Evolutionary conservation across 495 filamentous ascomycete genomes (phyloP).

Genomic region (Xylaria flabelliformis): DNA sequence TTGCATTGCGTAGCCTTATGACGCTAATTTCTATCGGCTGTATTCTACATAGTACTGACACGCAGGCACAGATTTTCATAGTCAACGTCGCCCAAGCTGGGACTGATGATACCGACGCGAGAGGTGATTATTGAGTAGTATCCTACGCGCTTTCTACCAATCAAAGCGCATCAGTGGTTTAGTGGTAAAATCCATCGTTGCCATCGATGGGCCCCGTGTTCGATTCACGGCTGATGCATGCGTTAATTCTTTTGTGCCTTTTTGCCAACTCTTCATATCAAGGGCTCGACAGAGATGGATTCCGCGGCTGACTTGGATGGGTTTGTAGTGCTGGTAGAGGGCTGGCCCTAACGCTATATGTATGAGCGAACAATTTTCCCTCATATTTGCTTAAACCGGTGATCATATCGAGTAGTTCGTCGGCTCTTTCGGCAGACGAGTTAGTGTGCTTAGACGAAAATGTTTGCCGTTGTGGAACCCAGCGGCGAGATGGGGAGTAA

Average conservation of each 20-base stretch:
- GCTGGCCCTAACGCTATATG: neutral
- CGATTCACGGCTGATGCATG: slow-evolving; percentile 57
- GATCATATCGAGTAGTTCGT: neutral
- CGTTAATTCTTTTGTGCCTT: slow-evolving; percentile 13
- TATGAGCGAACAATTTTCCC: neutral
- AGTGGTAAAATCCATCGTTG: slow-evolving; percentile 62
- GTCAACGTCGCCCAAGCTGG: neutral
- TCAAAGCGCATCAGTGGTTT: slow-evolving; percentile 49
- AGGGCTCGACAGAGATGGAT: neutral
- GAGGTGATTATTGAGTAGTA: too few species aligned
- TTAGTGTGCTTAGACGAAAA: neutral
- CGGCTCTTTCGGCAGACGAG: neutral
- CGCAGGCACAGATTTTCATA: neutral
- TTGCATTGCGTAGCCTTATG: neutral
- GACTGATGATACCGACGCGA: too few species aligned
- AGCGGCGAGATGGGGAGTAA: neutral
- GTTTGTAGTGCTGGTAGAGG: neutral
- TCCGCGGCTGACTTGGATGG: neutral
- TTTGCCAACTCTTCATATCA: neutral
- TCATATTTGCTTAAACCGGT: neutral
- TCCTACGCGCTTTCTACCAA: too few species aligned
- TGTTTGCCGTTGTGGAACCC: neutral
- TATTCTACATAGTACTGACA: neutral
- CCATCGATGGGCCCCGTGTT: slow-evolving; percentile 61
- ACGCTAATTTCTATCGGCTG: neutral